phyloP scores from a whole-genome alignment of 2,329 filamentous ascomycete species.

The Fusarium anthophilum region DNA sequence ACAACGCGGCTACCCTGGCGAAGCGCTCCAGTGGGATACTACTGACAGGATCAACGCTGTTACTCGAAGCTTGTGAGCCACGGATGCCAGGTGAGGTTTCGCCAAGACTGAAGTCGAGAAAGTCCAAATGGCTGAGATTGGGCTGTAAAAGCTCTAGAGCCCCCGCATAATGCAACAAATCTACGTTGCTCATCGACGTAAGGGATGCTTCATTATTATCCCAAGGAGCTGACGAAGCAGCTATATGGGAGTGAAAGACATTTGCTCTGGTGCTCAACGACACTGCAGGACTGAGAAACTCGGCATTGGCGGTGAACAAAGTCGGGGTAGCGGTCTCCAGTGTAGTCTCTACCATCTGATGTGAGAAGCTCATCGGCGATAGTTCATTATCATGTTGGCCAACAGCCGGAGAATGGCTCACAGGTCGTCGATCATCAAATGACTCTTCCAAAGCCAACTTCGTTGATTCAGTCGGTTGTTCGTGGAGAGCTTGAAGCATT shows the following conservation, averaged over 20 bases:
- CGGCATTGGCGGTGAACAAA: neutral
- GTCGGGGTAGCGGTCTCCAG: neutral
- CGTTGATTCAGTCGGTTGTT: neutral
- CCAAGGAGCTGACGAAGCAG: accelerated
- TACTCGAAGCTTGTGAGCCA: neutral
- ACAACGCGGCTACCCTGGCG: neutral
- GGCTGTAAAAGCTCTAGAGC: neutral
- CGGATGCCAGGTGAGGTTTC: accelerated
- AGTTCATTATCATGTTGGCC: neutral
- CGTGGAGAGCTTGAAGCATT: neutral
- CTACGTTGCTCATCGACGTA: neutral
- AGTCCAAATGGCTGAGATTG: neutral
- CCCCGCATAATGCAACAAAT: neutral
- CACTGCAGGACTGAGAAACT: neutral
- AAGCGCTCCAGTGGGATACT: neutral
- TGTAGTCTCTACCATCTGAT: neutral
- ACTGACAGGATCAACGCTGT: neutral
- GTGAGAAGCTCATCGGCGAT: neutral
- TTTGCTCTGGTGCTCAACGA: neutral
- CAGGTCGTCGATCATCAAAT: neutral
- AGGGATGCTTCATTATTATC: neutral
- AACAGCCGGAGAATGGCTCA: accelerated
- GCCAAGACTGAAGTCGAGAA: neutral
- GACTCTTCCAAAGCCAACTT: neutral
- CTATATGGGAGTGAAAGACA: neutral